Percentiles rank a stretch among this genome's conserved stretches.
phyloP scores from a whole-genome alignment of 2,329 filamentous ascomycete genomes.

The Bisporella sp. region DNA sequence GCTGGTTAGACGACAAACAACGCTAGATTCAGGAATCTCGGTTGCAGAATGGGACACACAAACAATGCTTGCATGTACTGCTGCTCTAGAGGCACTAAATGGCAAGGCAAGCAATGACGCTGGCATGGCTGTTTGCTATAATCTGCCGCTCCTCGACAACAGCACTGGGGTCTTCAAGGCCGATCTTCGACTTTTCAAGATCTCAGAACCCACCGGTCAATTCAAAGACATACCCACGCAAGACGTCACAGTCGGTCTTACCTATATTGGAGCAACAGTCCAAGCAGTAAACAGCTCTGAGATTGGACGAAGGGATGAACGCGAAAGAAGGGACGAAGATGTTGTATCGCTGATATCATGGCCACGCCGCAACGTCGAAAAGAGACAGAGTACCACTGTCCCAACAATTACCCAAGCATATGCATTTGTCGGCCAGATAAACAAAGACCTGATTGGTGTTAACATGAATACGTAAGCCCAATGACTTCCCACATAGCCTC shows the following conservation, averaged over 20 bases:
- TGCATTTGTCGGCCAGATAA: constrained; percentile 63
- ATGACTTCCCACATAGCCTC: not conserved
- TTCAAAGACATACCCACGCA: constrained; percentile 45
- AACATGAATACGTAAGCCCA: constrained; percentile 54
- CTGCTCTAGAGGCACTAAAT: constrained; percentile 46
- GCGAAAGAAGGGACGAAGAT: not conserved
- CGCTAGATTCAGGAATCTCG: constrained; percentile 29
- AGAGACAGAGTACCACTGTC: constrained; percentile 13
- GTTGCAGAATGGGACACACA: constrained; percentile 47
- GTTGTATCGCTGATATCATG: not conserved
- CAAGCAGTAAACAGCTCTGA: constrained; percentile 32
- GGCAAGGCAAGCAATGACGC: constrained; percentile 61
- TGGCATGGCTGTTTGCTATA: constrained; percentile 77
- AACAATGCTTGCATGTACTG: constrained; percentile 52
- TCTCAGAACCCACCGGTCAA: constrained; percentile 48
- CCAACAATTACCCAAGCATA: constrained; percentile 52
- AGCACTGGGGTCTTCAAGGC: constrained; percentile 66
- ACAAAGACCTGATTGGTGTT: constrained; percentile 44
- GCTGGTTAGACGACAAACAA: not conserved
- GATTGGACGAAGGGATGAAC: constrained; percentile 13
- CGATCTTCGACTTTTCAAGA: constrained; percentile 67
- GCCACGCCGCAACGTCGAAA: constrained; percentile 1
- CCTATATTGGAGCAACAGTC: constrained; percentile 47
- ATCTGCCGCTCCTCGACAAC: constrained; percentile 64
- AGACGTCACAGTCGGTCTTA: constrained; percentile 47